Conservation (phyloP, 1,139 yeast species). For the Scheffersomyces parashehatae region DNA sequence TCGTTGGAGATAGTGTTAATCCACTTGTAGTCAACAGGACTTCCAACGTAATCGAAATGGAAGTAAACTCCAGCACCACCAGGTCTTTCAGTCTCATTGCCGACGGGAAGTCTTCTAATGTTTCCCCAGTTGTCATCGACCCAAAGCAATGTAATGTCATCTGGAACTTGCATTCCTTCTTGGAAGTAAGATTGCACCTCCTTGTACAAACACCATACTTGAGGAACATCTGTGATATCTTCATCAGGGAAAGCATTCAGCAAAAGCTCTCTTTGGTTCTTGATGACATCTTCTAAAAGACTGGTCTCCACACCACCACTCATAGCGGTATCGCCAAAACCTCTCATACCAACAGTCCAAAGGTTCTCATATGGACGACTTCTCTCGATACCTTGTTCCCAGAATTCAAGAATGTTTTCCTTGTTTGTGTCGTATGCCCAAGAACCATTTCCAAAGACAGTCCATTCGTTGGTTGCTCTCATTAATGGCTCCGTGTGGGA, state of each 20-base stretch:
- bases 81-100: slow-evolving; percentile 9
- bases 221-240: slow-evolving; percentile 14
- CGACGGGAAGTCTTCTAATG: slow-evolving; percentile 17
- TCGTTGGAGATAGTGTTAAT: slow-evolving; percentile 6
- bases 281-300: slow-evolving; percentile 13
- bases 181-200: slow-evolving; percentile 18
- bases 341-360: slow-evolving; percentile 20
- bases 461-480: slow-evolving; percentile 19
- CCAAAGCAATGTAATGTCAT: slow-evolving; percentile 19
- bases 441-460: slow-evolving; percentile 12
- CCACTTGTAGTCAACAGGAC: slow-evolving; percentile 18
- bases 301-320: slow-evolving; percentile 14
- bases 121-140: slow-evolving; percentile 21
- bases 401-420: slow-evolving; percentile 14
- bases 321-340: slow-evolving; percentile 17
- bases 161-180: slow-evolving; percentile 19
- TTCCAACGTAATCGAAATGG: slow-evolving; percentile 20
- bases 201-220: slow-evolving; percentile 19
- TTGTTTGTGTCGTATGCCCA: slow-evolving; percentile 18
- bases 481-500: slow-evolving; percentile 20
- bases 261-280: slow-evolving; percentile 13
- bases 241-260: slow-evolving; percentile 9
- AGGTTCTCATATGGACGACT: slow-evolving; percentile 16
- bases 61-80: slow-evolving; percentile 20
- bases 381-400: slow-evolving; percentile 16